Percentiles rank a stretch among this genome's conserved stretches.
These are phyloP conservation scores for Saccharum spontaneum DNA, from an alignment of 176 grass and related monocot genomes.

Conservation along the genomic window DNA sequence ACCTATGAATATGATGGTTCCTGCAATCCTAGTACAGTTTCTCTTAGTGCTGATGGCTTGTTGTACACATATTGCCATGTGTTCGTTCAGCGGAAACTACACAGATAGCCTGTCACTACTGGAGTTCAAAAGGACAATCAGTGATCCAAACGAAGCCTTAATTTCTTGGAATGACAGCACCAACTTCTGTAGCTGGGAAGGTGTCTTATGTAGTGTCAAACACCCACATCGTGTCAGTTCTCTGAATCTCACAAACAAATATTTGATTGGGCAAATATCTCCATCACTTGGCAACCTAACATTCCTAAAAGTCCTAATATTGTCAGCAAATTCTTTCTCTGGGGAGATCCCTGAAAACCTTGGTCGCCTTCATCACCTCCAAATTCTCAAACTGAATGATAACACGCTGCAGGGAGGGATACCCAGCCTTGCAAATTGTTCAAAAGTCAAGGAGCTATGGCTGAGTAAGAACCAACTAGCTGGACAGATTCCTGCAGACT, in stretches of 20 bases:
- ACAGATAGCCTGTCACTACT: slow-evolving; percentile 23
- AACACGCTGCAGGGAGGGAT: background rate
- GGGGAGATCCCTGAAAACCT: background rate
- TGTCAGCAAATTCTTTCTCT: background rate
- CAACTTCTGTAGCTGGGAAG: slow-evolving; percentile 44
- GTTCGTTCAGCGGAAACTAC: background rate
- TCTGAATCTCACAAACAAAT: background rate
- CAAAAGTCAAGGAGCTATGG: background rate
- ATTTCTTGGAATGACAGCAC: slow-evolving; percentile 48
- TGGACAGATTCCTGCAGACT: background rate
- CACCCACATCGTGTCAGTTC: background rate
- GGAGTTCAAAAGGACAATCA: slow-evolving; percentile 26
- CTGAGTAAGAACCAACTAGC: background rate
- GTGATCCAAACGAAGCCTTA: slow-evolving; percentile 28
- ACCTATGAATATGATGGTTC: background rate
- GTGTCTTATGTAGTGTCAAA: background rate
- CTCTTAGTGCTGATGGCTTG: background rate
- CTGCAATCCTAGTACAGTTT: background rate
- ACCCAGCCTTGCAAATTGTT: background rate
- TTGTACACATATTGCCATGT: background rate
- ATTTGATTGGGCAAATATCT: background rate
- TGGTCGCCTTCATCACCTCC: background rate
- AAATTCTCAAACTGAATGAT: background rate
- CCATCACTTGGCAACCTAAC: background rate
- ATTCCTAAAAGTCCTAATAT: background rate